Conservation (phyloP, 805 yeast species). For the Metschnikowia baotianmanensis region DNA sequence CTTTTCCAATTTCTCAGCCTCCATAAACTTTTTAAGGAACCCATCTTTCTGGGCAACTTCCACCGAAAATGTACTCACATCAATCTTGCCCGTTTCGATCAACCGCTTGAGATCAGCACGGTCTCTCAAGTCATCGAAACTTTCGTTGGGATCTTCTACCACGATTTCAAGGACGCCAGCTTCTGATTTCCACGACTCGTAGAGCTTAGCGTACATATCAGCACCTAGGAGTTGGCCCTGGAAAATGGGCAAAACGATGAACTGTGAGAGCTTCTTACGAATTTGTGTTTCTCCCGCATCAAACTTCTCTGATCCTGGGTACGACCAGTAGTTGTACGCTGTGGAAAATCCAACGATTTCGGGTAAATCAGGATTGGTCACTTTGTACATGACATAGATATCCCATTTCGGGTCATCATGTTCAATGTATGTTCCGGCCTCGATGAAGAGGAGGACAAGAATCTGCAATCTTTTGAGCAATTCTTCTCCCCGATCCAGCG, state of each 20-base stretch:
- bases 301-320: slow-evolving; percentile 51
- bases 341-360: slow-evolving; percentile 79
- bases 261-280: slow-evolving; percentile 84
- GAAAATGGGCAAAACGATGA: slow-evolving; percentile 77
- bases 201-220: slow-evolving; percentile 55
- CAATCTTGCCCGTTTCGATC: slow-evolving; percentile 7
- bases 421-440: slow-evolving; percentile 91
- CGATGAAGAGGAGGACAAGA: slow-evolving; percentile 80
- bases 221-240: slow-evolving; percentile 77
- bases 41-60: slow-evolving; percentile 15
- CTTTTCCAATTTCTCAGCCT: slow-evolving; percentile 57
- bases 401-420: slow-evolving; percentile 78
- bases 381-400: slow-evolving; percentile 51
- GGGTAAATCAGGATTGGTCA: slow-evolving; percentile 23
- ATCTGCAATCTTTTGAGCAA: slow-evolving; percentile 73
- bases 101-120: slow-evolving; percentile 59
- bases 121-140: slow-evolving; percentile 88
- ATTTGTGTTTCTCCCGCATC: slow-evolving; percentile 40
- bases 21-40: slow-evolving; percentile 43
- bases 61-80: slow-evolving; percentile 9
- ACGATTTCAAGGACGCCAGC: slow-evolving; percentile 63
- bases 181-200: slow-evolving; percentile 55
- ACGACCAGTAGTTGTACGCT: slow-evolving; percentile 79
- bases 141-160: slow-evolving; percentile 92
- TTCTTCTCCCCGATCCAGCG: slow-evolving; percentile 42